Evolutionary conservation across 805 yeast genomes (phyloP).

Genomic region (Saccharomycopsis olivae): DNA sequence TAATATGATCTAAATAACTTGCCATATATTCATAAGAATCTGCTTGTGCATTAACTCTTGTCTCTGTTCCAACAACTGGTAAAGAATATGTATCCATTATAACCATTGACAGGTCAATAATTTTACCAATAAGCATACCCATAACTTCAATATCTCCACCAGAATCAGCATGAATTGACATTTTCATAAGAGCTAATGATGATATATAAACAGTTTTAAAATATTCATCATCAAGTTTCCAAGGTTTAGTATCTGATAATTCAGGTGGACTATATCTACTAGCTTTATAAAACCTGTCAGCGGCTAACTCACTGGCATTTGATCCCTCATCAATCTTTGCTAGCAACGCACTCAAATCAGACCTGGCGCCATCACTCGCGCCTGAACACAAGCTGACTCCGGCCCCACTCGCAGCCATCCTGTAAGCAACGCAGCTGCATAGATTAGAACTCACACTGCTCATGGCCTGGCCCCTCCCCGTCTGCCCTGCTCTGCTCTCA

Average conservation of each 20-base stretch:
- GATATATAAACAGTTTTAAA: constrained; percentile 57
- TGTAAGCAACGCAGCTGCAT: no score
- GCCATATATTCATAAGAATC: constrained; percentile 97
- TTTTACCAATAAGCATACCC: constrained; percentile 89
- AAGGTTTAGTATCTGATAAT: constrained; percentile 30
- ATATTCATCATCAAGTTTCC: constrained; percentile 48
- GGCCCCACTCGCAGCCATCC: no score
- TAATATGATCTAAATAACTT: constrained; percentile 51
- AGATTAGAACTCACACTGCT: no score
- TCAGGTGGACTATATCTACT: constrained; percentile 10
- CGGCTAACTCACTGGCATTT: no score
- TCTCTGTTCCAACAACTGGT: constrained; percentile 95
- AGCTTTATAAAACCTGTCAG: constrained; percentile 12
- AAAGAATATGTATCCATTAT: constrained; percentile 76
- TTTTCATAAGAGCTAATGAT: constrained; percentile 60
- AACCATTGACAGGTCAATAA: constrained; percentile 42
- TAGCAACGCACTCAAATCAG: no score
- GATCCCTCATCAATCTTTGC: no score
- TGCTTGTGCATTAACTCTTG: constrained; percentile 86
- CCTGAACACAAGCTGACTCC: no score
- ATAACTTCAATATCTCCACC: constrained; percentile 88
- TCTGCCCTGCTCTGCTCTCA: no score
- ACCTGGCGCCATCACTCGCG: no score
- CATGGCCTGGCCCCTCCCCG: no score
- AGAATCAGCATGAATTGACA: constrained; percentile 67